phyloP scores from a whole-genome alignment of 2,329 filamentous ascomycete genomes.

The Malbranchea cinnamomea region DNA sequence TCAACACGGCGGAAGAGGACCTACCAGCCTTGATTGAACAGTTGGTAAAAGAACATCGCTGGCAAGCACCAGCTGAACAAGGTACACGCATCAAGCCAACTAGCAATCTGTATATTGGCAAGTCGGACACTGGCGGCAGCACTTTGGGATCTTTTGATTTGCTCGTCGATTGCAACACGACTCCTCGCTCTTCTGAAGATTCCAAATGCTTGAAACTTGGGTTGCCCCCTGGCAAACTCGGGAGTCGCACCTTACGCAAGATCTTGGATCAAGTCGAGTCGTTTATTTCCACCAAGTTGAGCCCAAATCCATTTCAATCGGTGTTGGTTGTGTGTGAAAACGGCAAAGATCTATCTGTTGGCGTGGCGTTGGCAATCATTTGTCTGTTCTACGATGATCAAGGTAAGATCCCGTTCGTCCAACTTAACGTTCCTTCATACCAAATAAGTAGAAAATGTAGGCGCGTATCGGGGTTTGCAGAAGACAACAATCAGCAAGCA shows the following conservation, averaged over 20 bases:
- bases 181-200: conserved; percentile 15
- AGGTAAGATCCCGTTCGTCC: conserved; percentile 40
- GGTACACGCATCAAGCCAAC: conserved; percentile 24
- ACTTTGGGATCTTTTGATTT: conserved; percentile 30
- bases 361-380: conserved; percentile 57
- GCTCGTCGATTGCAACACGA: conserved; percentile 27
- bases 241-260: conserved; percentile 65
- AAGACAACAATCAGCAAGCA: conserved; percentile 51
- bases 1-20: conserved; percentile 51
- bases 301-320: conserved; percentile 16
- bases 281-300: conserved; percentile 34
- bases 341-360: conserved; percentile 68
- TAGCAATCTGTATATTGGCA: conserved; percentile 21
- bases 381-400: conserved; percentile 57
- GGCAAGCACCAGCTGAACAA: conserved; percentile 11
- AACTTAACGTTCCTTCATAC: conserved; percentile 11
- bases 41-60: conserved; percentile 22
- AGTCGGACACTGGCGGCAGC: conserved; percentile 17
- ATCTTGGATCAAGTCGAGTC: conserved; percentile 49
- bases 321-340: conserved; percentile 56
- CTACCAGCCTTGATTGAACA: conserved; percentile 37
- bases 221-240: conserved; percentile 58
- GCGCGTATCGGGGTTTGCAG: too few species aligned
- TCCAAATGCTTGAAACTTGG: conserved; percentile 38
- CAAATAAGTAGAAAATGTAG: conserved; percentile 7